Percentiles rank a stretch among this genome's conserved stretches.
Conservation (phyloP, 371 early-diverging fungal species). For the Haplosporangium sp. region DNA sequence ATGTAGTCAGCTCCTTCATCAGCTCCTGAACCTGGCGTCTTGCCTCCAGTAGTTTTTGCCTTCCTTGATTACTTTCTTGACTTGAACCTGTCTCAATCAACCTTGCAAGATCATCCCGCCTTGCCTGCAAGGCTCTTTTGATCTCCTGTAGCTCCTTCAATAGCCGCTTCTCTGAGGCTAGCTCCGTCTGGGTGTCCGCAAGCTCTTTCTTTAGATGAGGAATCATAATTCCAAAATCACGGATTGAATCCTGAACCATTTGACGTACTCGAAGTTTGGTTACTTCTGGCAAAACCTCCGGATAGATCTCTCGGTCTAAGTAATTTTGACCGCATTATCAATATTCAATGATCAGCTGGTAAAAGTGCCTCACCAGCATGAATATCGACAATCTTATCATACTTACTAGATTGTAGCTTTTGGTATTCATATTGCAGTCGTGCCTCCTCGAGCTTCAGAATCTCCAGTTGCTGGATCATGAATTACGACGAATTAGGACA, state of each 20-base stretch:
- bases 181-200: conserved; percentile 32
- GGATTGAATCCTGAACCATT: conserved; percentile 29
- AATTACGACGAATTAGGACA: not conserved
- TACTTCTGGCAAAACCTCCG: conserved; percentile 29
- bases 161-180: conserved; percentile 23
- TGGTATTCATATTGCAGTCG: conserved; percentile 23
- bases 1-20: conserved; percentile 59
- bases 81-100: conserved; percentile 18
- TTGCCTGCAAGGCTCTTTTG: conserved; percentile 36
- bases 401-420: conserved; percentile 17
- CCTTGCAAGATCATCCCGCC: conserved; percentile 22
- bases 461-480: conserved; percentile 26
- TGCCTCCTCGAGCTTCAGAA: conserved; percentile 26
- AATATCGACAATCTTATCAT: not conserved
- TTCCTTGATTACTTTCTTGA: conserved; percentile 30
- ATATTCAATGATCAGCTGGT: too few species aligned
- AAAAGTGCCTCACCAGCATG: not conserved
- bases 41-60: conserved; percentile 24
- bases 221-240: conserved; percentile 18
- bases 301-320: conserved; percentile 9
- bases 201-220: conserved; percentile 28
- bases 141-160: conserved; percentile 41
- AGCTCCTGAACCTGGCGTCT: conserved; percentile 26
- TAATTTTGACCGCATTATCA: not conserved
- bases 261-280: conserved; percentile 24